A percentile compares a stretch with the other conserved stretches of the same genome.
phyloP scores from a whole-genome alignment of 371 early-diverging fungal species.

The Pancytospora philotis region DNA sequence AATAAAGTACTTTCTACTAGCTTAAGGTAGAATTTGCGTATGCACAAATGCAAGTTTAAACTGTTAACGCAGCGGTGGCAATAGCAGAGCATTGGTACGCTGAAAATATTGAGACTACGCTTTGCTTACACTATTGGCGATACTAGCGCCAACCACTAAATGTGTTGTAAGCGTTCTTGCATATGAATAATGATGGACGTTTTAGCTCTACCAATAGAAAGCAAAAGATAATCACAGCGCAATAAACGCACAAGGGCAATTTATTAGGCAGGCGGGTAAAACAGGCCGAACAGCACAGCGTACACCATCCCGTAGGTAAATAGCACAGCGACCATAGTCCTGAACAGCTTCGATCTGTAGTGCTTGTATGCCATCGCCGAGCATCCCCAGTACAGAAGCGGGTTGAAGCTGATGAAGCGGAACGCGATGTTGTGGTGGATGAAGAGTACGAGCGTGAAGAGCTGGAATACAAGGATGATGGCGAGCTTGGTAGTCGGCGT shows the following conservation, averaged over 20 bases:
- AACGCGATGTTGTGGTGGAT: slow-evolving; percentile 58
- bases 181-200: too few species aligned
- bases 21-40: too few species aligned
- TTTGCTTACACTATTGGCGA: too few species aligned
- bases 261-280: slow-evolving; percentile 28
- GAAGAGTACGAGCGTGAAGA: slow-evolving; percentile 48
- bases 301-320: slow-evolving; percentile 38
- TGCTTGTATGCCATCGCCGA: slow-evolving; percentile 25
- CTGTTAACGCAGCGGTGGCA: too few species aligned
- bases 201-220: too few species aligned
- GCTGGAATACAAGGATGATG: slow-evolving; percentile 42
- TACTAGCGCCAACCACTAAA: too few species aligned
- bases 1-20: too few species aligned
- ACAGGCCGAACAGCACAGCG: slow-evolving; percentile 14
- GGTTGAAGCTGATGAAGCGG: slow-evolving; percentile 58
- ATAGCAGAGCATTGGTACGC: too few species aligned
- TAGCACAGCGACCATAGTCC: background rate
- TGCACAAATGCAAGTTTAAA: too few species aligned
- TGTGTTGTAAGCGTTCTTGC: too few species aligned
- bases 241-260: background rate
- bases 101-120: too few species aligned
- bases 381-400: slow-evolving; percentile 54
- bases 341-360: slow-evolving; percentile 13
- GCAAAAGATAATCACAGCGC: too few species aligned
- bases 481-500: slow-evolving; percentile 2